phyloP scores from a whole-genome alignment of 148 eudicot species.

The Heliosperma pusillum region DNA sequence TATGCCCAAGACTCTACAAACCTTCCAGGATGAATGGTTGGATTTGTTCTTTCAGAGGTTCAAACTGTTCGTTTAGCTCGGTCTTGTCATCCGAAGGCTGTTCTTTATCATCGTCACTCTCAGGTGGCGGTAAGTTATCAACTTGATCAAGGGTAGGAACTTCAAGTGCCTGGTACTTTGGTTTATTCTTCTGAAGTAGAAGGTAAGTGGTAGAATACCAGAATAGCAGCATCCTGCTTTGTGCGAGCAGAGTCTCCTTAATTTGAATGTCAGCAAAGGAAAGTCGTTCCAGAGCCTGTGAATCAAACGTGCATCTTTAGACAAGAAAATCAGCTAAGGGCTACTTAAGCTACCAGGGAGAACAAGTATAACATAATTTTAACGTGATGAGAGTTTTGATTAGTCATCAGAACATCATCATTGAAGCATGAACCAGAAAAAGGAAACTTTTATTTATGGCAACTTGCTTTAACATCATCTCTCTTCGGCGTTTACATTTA shows the following conservation, averaged over 20 bases:
- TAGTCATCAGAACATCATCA: background rate
- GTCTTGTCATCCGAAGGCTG: conserved; percentile 19
- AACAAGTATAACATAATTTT: background rate
- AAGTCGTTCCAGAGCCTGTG: conserved; percentile 85
- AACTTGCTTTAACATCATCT: background rate
- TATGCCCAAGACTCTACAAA: conserved; percentile 64
- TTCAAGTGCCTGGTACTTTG: conserved; percentile 80
- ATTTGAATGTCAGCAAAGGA: conserved; percentile 69
- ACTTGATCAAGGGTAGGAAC: conserved; percentile 41
- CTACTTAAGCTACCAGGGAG: background rate
- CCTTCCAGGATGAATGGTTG: conserved; percentile 80
- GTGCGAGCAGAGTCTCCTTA: conserved; percentile 69
- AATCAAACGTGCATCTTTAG: background rate
- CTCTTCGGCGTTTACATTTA: background rate
- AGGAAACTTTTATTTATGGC: background rate
- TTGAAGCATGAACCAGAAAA: background rate
- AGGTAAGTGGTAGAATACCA: conserved; percentile 87
- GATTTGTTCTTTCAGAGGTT: conserved; percentile 50
- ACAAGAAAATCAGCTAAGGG: background rate
- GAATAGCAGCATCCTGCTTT: conserved; percentile 74
- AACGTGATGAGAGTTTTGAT: background rate
- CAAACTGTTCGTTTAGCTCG: conserved; percentile 35
- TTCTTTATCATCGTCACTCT: conserved; percentile 23
- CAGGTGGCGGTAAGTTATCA: conserved; percentile 35
- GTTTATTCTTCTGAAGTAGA: conserved; percentile 87